Base-by-base conservation (phyloP, 2,329 filamentous ascomycete species). In the Aspergillus clavatus region DNA sequence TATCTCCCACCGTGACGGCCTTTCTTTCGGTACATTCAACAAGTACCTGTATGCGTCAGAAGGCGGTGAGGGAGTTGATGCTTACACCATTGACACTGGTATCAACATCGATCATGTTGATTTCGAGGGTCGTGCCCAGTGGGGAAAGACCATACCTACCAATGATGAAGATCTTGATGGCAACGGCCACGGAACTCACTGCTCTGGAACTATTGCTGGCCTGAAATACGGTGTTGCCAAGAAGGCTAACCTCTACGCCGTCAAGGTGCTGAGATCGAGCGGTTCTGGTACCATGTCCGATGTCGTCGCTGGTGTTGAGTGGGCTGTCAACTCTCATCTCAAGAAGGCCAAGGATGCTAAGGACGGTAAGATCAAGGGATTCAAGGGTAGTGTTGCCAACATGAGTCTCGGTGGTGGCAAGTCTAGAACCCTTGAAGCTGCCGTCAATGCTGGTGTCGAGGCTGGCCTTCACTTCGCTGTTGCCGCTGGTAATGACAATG, bases 211-310 rank as follows among this genome's bases (percentile, higher is more conserved):
- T 52, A 85, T 98, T 62, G 93, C 87, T 56, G 93, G 94, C 68
- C 94, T 93, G 83, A 96, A 95, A 79, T 98, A 95, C 68, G 93
- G 93, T 81, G 93, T 98, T 54, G 91, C 93, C 69, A 98, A 98
- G 85, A 96, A 97, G 82, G 93, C 94, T 66, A 83, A 88, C 60
- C 78, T 98, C 70, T 90, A 94, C 65, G 93, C 93, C 55, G 90
- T 98, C 78, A 98, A 98, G 84, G 93, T 98, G 31, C 86, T 98
- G 60, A 83, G 86, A 68, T 96, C 91, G 61, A 98, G 95, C 72
- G 93, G 93, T 62, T 96, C 91, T 40, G 93, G 93, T 62, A 90
- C 89, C 68, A 98, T 98, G 94, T 90, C 90, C 47, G 93, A 98
- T 67, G 93, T 98, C 59, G 89, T 98, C 66, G 95, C 95, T 78